Base-by-base conservation (phyloP, 2,329 filamentous ascomycete species). In the Xylariaceae sp. region DNA sequence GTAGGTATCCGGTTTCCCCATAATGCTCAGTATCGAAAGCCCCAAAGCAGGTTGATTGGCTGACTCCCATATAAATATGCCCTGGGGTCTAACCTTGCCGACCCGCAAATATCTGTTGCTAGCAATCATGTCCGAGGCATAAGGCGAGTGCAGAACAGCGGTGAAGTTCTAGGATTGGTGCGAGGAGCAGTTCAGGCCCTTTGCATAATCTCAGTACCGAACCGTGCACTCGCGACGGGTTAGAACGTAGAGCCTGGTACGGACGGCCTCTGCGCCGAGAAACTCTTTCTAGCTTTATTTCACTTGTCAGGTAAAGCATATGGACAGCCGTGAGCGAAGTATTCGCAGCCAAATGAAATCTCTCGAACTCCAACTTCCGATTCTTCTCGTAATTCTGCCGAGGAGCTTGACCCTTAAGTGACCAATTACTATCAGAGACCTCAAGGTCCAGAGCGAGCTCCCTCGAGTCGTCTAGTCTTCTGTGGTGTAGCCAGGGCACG, bases 131-230 rank as follows among this genome's bases (percentile, higher is more conserved):
- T 33, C 47, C 1, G 38, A 48, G 19, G 47, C 44, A n/a, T 57
- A 64, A 16, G 59, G 60, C 13, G 60, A 62, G 2, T 58, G 51
- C 13, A 59, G 58, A 0, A 51, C 51, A 19, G 57, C 54, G 2
- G 36, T 49, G 18, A 48, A 55, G 31, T 65, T 69, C 37, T 68
- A 62, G 62, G 57, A 63, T 3, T 69, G 63, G 64, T 54, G 47
- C 18, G 64, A 68, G 33, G 53, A 60, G 31, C 56, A 62, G 34
- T 44, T 60, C 5, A 52, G 55, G 33, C 40, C 42, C 4, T 61
- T 5, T 15, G 13, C 15, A 8, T 29, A 12, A 29, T 14, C 24
- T 26, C n/a, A n/a, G n/a, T n/a, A n/a, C n/a, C n/a, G n/a, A n/a
- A n/a, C n/a, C n/a, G n/a, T n/a, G n/a, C n/a, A n/a, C n/a, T n/a